Evolutionary conservation across 1,284 basidiomycete genomes (phyloP).

Genomic region (Boletellus dicymbophilus): DNA sequence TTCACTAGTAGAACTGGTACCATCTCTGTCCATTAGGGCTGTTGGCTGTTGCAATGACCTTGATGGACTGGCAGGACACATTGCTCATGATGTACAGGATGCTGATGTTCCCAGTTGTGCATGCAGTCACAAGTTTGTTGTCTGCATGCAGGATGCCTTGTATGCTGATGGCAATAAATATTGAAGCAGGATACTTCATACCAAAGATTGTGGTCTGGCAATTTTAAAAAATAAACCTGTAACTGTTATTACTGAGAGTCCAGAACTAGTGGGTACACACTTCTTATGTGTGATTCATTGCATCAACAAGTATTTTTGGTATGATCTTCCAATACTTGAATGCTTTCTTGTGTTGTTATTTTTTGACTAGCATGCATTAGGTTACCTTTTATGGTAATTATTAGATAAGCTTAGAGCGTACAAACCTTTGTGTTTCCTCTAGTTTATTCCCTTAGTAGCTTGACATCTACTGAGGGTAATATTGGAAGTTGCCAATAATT

Average conservation of each 20-base stretch:
- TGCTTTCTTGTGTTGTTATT: conserved; percentile 41
- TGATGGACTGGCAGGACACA: conserved; percentile 55
- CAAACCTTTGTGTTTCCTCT: too few species aligned
- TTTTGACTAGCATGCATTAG: too few species aligned
- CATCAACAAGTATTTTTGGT: conserved; percentile 60
- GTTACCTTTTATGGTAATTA: too few species aligned
- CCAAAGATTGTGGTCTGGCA: conserved; percentile 51
- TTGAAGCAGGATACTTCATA: conserved; percentile 45
- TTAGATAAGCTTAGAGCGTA: too few species aligned
- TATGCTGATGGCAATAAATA: conserved; percentile 58
- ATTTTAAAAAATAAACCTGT: not conserved
- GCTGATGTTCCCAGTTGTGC: conserved; percentile 51
- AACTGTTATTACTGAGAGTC: too few species aligned
- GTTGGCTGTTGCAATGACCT: conserved; percentile 53
- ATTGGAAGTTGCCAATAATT: too few species aligned
- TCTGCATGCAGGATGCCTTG: conserved; percentile 57
- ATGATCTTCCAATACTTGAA: conserved; percentile 51
- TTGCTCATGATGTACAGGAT: conserved; percentile 61
- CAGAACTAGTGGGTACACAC: too few species aligned
- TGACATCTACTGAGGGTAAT: too few species aligned
- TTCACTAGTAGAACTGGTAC: conserved; percentile 67
- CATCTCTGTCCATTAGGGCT: conserved; percentile 44
- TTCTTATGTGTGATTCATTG: conserved; percentile 51
- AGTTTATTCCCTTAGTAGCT: too few species aligned
- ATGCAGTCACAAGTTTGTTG: conserved; percentile 57